Percentiles rank a stretch among this genome's conserved stretches.
Conservation (phyloP, 1,284 basidiomycete genomes). For the Rhizopogon hawkerae region DNA sequence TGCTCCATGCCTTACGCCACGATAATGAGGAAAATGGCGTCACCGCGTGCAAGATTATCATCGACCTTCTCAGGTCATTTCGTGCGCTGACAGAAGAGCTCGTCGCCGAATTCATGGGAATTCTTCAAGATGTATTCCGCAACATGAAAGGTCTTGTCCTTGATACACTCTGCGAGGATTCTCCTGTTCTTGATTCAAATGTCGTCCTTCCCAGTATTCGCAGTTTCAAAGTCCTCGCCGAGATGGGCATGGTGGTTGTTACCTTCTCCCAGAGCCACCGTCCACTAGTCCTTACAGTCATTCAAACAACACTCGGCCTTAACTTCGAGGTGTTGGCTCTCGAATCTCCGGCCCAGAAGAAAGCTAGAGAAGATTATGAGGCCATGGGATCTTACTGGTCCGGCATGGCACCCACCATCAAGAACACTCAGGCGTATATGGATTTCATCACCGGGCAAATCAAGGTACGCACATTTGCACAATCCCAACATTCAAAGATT, state of each 20-base stretch:
- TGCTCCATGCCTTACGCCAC: slow-evolving; percentile 76
- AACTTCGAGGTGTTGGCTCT: slow-evolving; percentile 71
- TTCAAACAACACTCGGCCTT: slow-evolving; percentile 69
- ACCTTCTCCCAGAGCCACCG: slow-evolving; percentile 83
- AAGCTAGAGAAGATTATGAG: slow-evolving; percentile 74
- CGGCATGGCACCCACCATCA: slow-evolving; percentile 74
- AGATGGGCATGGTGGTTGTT: slow-evolving; percentile 91
- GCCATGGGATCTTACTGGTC: slow-evolving; percentile 73
- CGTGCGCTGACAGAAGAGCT: slow-evolving; percentile 72
- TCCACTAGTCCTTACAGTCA: slow-evolving; percentile 56
- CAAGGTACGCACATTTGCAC: slow-evolving; percentile 49
- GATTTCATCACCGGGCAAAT: slow-evolving; percentile 93
- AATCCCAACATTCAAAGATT: slow-evolving; percentile 2
- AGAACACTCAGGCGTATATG: slow-evolving; percentile 72
- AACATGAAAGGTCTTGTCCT: slow-evolving; percentile 73
- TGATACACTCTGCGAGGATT: slow-evolving; percentile 67
- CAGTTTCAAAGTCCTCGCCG: slow-evolving; percentile 93
- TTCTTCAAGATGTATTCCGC: slow-evolving; percentile 70
- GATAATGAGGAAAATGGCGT: slow-evolving; percentile 98
- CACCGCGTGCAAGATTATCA: slow-evolving; percentile 85
- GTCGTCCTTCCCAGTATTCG: slow-evolving; percentile 60
- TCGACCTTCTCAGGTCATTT: slow-evolving; percentile 70
- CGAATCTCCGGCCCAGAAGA: slow-evolving; percentile 83
- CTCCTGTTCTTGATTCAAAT: slow-evolving; percentile 46
- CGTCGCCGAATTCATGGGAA: slow-evolving; percentile 73